phyloP scores from a whole-genome alignment of 257 asterid genomes.

The Striga asiatica region DNA sequence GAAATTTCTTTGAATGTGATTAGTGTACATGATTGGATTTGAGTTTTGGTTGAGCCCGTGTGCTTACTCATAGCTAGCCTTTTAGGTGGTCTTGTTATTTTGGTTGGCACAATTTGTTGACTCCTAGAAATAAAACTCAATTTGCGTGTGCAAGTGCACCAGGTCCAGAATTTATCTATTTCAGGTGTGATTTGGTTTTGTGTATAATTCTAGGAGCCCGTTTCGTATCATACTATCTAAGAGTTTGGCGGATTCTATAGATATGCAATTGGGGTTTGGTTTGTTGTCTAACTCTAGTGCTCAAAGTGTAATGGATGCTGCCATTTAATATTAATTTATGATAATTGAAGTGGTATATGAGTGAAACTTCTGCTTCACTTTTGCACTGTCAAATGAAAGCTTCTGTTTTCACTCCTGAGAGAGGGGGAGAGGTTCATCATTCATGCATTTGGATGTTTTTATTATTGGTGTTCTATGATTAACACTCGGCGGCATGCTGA shows the following conservation, averaged over 20 bases:
- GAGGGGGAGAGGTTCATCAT: too few species aligned
- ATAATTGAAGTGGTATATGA: background rate
- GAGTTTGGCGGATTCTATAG: too few species aligned
- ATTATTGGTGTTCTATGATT: too few species aligned
- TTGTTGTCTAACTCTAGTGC: background rate
- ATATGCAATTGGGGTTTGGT: too few species aligned
- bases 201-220: too few species aligned
- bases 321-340: background rate
- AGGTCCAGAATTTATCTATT: background rate
- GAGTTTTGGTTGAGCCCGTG: background rate
- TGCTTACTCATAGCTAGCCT: background rate
- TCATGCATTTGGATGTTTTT: background rate
- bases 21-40: background rate
- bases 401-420: too few species aligned
- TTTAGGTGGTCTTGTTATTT: conserved; percentile 3
- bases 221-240: too few species aligned
- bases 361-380: background rate
- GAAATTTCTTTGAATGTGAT: background rate
- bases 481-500: background rate
- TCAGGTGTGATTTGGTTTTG: background rate
- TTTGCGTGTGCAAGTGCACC: background rate
- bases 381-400: too few species aligned
- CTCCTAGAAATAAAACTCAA: background rate
- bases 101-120: background rate
- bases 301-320: background rate